Percentiles rank a stretch among this genome's conserved stretches.
Evolutionary conservation across 371 early-diverging fungal species (phyloP).

Genomic region (Mortierella sp.): DNA sequence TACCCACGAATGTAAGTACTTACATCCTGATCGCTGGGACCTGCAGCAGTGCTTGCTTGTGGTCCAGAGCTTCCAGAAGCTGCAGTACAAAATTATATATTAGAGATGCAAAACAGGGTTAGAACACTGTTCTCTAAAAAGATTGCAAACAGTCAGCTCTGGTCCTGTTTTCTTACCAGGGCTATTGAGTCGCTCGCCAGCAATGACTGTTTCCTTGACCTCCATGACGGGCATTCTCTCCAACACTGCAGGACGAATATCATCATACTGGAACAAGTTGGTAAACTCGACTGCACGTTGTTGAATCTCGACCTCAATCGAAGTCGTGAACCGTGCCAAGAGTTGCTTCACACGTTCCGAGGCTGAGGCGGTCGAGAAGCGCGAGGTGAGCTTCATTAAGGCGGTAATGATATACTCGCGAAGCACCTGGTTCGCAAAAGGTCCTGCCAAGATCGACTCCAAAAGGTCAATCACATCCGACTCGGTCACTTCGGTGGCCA

Average conservation of each 20-base stretch:
- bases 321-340: constrained; percentile 69
- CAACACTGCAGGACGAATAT: constrained; percentile 84
- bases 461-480: constrained; percentile 78
- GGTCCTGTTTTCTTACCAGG: constrained; percentile 37
- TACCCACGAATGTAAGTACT: constrained; percentile 11
- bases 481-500: constrained; percentile 76
- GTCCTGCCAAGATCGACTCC: constrained; percentile 78
- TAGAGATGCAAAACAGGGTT: background rate
- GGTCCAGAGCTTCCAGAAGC: constrained; percentile 38
- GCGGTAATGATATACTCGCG: constrained; percentile 89
- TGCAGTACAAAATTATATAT: background rate
- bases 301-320: constrained; percentile 92
- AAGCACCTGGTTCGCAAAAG: constrained; percentile 80
- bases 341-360: constrained; percentile 65
- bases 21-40: constrained; percentile 69
- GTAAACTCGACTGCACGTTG: constrained; percentile 93
- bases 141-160: background rate
- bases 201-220: constrained; percentile 52
- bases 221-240: constrained; percentile 96
- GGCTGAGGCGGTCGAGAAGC: constrained; percentile 66
- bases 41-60: constrained; percentile 53
- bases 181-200: constrained; percentile 42
- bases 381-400: constrained; percentile 87
- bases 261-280: constrained; percentile 79
- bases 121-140: background rate